These are phyloP conservation scores for barrel medic (Medicago truncatula) DNA, from an alignment of 306 rosid genomes.

Conservation along the genomic window MtrunA17r5.0-ANR NC_053045.1:32351501-32352000, in stretches of 20 bases:
- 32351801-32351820: constrained; percentile 66
- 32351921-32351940: constrained; percentile 55
- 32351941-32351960: constrained; percentile 57
- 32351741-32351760: constrained; percentile 61
- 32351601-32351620: constrained; percentile 62
- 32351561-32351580: constrained; percentile 68
- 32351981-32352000: constrained; percentile 89
- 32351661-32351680: constrained; percentile 58
- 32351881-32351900: constrained; percentile 73
- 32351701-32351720: constrained; percentile 67
- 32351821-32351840: constrained; percentile 52
- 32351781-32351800: constrained; percentile 76
- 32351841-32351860: constrained; percentile 58
- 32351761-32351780: constrained; percentile 79
- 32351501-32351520: constrained; percentile 25
- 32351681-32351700: constrained; percentile 56
- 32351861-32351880: constrained; percentile 78
- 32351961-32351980: constrained; percentile 82
- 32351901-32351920: constrained; percentile 68
- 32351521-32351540: constrained; percentile 79
- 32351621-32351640: constrained; percentile 60
- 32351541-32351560: constrained; percentile 86
- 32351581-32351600: constrained; percentile 85
- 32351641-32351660: constrained; percentile 68
- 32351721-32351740: constrained; percentile 61